A percentile compares a stretch with the other conserved stretches of the same genome.
These are phyloP conservation scores for Acmispon strigosus DNA, from an alignment of 306 rosid genomes.

Conservation along the genomic window DNA sequence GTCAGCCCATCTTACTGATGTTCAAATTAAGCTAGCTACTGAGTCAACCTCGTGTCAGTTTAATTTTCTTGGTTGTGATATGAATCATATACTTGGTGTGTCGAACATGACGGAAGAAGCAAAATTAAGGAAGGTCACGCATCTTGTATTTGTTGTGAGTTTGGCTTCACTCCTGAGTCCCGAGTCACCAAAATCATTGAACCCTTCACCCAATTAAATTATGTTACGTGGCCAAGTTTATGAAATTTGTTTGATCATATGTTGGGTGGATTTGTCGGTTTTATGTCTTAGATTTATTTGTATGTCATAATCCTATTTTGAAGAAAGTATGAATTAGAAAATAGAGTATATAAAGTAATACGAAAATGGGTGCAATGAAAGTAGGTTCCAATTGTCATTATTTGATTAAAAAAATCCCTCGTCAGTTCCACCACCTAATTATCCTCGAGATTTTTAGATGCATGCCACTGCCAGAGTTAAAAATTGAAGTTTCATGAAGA, in stretches of 20 bases:
- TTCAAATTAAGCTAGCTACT: too few species aligned
- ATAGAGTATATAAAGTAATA: too few species aligned
- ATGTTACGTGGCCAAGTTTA: not conserved
- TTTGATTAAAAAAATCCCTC: too few species aligned
- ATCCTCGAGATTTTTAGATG: too few species aligned
- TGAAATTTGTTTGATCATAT: not conserved
- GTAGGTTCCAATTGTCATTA: too few species aligned
- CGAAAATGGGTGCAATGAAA: too few species aligned
- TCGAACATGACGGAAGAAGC: conserved; percentile 14
- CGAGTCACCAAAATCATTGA: conserved; percentile 1
- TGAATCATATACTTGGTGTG: not conserved
- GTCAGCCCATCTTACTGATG: too few species aligned
- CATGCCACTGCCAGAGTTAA: too few species aligned
- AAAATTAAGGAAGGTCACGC: conserved; percentile 30
- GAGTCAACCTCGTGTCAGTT: not conserved
- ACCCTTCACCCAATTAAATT: not conserved
- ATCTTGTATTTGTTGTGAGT: not conserved
- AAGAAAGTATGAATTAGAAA: not conserved
- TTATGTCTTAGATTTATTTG: not conserved
- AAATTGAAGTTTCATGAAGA: too few species aligned
- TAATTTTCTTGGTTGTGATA: not conserved
- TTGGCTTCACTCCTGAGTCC: not conserved
- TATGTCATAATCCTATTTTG: not conserved
- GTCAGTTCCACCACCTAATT: too few species aligned
- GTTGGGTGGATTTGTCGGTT: conserved; percentile 4